These are phyloP conservation scores for Phoma herbarum DNA, from an alignment of 2,329 filamentous ascomycete species.

Conservation along the genomic window DNA sequence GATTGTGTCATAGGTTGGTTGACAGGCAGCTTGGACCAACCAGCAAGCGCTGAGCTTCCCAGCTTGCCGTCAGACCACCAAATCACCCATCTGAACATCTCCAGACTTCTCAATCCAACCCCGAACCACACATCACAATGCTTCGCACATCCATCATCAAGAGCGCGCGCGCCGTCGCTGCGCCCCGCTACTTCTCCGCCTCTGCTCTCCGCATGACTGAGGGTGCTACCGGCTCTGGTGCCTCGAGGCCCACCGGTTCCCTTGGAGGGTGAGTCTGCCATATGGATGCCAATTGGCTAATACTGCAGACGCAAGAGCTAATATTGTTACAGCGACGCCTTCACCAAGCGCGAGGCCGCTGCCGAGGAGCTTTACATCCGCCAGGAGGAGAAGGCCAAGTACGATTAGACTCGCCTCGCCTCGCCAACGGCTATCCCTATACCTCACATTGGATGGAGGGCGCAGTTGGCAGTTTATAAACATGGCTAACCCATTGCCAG, in stretches of 20 bases:
- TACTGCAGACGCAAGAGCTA: conserved; percentile 5
- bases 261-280: conserved; percentile 45
- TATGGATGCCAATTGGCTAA: conserved; percentile 2
- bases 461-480: background rate
- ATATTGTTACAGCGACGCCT: conserved; percentile 74
- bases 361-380: conserved; percentile 85
- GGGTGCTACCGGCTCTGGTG: conserved; percentile 56
- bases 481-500: conserved; percentile 47
- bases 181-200: conserved; percentile 54
- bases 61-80: conserved; percentile 13
- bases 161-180: conserved; percentile 50
- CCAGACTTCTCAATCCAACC: conserved; percentile 10
- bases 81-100: conserved; percentile 20
- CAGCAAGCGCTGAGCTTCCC: conserved; percentile 8
- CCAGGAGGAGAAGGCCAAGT: conserved; percentile 89
- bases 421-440: background rate
- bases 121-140: conserved; percentile 37
- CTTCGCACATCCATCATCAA: conserved; percentile 52
- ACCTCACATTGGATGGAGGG: background rate
- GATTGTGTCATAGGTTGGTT: conserved; percentile 2
- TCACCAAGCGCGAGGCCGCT: conserved; percentile 90
- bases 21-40: conserved; percentile 4
- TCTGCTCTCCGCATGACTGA: conserved; percentile 55
- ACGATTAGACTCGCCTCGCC: conserved; percentile 26
- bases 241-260: conserved; percentile 52